These are phyloP conservation scores for Fusarium avenaceum DNA, from an alignment of 2,329 filamentous ascomycete genomes.

Conservation along the genomic window DNA sequence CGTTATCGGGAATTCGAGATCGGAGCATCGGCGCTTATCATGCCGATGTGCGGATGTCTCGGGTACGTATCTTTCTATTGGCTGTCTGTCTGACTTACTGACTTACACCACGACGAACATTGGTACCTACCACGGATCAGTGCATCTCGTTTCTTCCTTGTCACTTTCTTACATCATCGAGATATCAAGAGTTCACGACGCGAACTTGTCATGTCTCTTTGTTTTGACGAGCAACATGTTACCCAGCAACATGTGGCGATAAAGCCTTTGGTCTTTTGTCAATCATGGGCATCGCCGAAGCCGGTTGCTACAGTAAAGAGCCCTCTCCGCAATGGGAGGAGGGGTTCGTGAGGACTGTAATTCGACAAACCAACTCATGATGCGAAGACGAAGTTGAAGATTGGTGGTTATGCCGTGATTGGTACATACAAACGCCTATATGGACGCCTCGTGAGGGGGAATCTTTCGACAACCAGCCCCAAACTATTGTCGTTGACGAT, in stretches of 20 bases:
- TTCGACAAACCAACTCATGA: neutral
- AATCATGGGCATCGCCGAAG: constrained; percentile 1
- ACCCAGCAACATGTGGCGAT: constrained; percentile 4
- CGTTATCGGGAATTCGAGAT: constrained; percentile 34
- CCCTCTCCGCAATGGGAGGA: neutral
- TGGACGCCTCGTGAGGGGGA: constrained; percentile 24
- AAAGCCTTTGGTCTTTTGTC: neutral
- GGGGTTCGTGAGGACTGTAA: neutral
- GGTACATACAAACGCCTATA: neutral
- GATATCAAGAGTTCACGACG: neutral
- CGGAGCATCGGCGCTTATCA: constrained; percentile 34
- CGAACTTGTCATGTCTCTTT: no score
- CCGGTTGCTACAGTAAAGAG: constrained; percentile 8
- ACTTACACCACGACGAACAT: constrained; percentile 11
- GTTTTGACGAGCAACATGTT: no score
- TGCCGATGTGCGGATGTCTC: constrained; percentile 17
- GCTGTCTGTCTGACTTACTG: no score
- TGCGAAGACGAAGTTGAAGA: neutral
- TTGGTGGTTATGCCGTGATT: neutral
- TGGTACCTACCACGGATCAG: neutral
- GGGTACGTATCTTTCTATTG: neutral
- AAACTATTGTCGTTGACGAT: neutral
- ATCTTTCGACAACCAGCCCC: neutral
- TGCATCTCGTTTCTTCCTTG: neutral
- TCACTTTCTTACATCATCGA: neutral